Percentiles rank a stretch among this genome's conserved stretches.
These are phyloP conservation scores for Lecanicillium sp. DNA, from an alignment of 2,329 filamentous ascomycete genomes.

Conservation along the genomic window DNA sequence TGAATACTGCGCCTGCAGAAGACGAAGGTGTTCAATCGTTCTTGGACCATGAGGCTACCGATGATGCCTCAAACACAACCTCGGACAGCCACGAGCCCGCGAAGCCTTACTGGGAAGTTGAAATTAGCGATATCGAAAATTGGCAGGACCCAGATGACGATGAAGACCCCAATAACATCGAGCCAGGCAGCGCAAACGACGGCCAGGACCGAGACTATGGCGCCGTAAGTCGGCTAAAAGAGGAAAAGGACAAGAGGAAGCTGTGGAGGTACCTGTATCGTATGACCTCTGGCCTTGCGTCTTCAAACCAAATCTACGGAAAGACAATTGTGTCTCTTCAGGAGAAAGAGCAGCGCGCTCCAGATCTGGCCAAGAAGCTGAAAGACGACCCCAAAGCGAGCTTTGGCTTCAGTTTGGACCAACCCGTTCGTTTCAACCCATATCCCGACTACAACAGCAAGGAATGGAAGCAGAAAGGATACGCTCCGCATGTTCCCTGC, in stretches of 20 bases:
- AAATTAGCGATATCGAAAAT: constrained; percentile 24
- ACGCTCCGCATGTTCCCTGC: constrained; percentile 56
- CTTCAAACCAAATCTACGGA: constrained; percentile 47
- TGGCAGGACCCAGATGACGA: constrained; percentile 27
- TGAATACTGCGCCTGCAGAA: no score
- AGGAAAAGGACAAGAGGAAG: constrained; percentile 35
- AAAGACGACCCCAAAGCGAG: constrained; percentile 24
- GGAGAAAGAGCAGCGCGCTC: constrained; percentile 28
- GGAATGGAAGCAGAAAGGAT: constrained; percentile 48
- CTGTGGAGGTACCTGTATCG: constrained; percentile 32
- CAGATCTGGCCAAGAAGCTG: constrained; percentile 22
- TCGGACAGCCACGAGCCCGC: no score
- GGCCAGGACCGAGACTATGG: constrained; percentile 24
- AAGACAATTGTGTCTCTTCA: constrained; percentile 43
- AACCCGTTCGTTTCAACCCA: constrained; percentile 56
- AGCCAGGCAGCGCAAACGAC: constrained; percentile 28
- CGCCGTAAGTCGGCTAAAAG: constrained; percentile 24
- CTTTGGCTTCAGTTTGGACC: constrained; percentile 33
- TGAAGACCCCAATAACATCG: constrained; percentile 26
- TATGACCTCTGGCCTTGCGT: constrained; percentile 28
- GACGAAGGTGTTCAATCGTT: no score
- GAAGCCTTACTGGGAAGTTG: constrained; percentile 23
- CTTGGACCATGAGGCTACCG: not conserved
- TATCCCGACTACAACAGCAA: constrained; percentile 63
- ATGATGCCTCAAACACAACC: not conserved